A percentile compares a stretch with the other conserved stretches of the same genome.
Evolutionary conservation across 1,284 basidiomycete species (phyloP).

Genomic region (Sporisorium sorghi): DNA sequence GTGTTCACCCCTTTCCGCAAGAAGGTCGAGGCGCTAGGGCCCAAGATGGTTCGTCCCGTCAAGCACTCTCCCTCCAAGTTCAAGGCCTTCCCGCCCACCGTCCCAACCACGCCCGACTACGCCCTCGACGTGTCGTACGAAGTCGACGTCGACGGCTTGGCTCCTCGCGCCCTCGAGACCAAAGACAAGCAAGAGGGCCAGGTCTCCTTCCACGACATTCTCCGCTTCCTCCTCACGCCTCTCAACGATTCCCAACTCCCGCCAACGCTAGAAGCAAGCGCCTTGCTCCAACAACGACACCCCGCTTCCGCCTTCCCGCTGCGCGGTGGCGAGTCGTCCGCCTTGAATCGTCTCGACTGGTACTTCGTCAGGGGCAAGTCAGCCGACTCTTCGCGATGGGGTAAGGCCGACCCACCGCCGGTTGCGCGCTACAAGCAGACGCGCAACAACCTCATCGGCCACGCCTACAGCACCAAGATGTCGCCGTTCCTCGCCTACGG

Average conservation of each 20-base stretch:
- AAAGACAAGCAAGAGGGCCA: constrained; percentile 56
- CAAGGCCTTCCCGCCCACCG: constrained; percentile 49
- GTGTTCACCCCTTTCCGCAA: constrained; percentile 73
- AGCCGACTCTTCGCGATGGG: constrained; percentile 55
- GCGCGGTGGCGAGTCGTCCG: constrained; percentile 63
- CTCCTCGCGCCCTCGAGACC: constrained; percentile 43
- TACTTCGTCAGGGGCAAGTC: constrained; percentile 65
- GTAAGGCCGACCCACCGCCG: constrained; percentile 67
- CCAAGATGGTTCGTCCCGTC: constrained; percentile 66
- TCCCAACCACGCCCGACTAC: constrained; percentile 58
- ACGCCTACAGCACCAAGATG: constrained; percentile 74
- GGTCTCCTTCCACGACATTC: constrained; percentile 65
- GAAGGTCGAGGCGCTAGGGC: constrained; percentile 71
- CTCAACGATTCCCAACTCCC: constrained; percentile 60
- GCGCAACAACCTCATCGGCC: constrained; percentile 73
- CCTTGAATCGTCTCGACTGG: constrained; percentile 63
- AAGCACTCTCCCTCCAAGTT: constrained; percentile 52
- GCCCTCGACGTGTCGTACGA: constrained; percentile 63
- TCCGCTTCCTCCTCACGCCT: constrained; percentile 57
- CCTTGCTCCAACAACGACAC: constrained; percentile 60
- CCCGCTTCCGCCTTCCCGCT: constrained; percentile 62
- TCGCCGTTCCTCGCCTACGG: constrained; percentile 73
- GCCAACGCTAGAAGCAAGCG: constrained; percentile 51
- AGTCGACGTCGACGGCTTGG: constrained; percentile 62
- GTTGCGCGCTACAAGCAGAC: constrained; percentile 73